These are phyloP conservation scores for Hyaloscypha finlandica DNA, from an alignment of 495 filamentous ascomycete species.

Conservation along the genomic window DNA sequence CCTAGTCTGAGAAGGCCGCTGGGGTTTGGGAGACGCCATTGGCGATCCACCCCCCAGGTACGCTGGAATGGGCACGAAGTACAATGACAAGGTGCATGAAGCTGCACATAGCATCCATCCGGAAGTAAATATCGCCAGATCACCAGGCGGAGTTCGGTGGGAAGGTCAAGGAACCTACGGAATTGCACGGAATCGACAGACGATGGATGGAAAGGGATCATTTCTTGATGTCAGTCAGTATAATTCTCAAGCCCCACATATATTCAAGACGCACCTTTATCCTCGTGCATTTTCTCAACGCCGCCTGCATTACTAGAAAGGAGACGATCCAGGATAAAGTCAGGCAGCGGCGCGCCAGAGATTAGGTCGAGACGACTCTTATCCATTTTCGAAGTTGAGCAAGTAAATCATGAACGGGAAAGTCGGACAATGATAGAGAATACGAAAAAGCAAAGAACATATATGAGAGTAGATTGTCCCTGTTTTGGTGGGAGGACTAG, in stretches of 20 bases:
- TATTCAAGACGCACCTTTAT: neutral
- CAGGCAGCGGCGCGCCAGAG: too few species aligned
- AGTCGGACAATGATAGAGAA: neutral
- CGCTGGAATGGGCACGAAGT: neutral
- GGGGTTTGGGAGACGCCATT: neutral
- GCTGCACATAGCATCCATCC: neutral
- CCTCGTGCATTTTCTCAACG: neutral
- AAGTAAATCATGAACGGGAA: too few species aligned
- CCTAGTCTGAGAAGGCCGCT: neutral
- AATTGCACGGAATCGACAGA: neutral
- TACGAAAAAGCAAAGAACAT: neutral
- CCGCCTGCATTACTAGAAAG: neutral
- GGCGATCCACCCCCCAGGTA: neutral
- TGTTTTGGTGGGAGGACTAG: neutral
- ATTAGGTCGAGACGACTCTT: too few species aligned
- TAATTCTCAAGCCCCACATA: neutral
- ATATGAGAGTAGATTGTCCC: neutral
- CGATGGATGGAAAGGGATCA: neutral
- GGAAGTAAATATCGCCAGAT: neutral
- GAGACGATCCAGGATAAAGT: too few species aligned
- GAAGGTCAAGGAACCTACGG: neutral
- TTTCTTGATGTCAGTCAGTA: neutral
- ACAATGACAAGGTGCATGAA: neutral
- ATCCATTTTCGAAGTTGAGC: too few species aligned
- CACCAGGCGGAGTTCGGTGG: neutral